These are phyloP conservation scores for Pterocarpus santalinus DNA, from an alignment of 306 rosid species.

Conservation along the genomic window DNA sequence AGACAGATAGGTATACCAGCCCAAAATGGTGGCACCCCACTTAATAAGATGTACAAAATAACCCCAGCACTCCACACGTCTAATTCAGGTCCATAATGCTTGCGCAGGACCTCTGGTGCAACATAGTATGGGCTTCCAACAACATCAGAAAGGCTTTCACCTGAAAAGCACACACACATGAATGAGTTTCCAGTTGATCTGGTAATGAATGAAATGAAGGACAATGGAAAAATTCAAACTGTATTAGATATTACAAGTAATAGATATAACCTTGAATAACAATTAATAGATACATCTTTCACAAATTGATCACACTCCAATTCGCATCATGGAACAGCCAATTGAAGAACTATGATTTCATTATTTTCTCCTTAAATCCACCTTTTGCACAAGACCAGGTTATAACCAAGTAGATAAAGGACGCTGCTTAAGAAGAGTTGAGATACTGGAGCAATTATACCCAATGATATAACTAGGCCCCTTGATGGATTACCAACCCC, in stretches of 20 bases:
- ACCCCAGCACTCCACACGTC: conserved; percentile 81
- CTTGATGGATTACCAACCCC: neutral
- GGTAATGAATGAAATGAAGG: conserved; percentile 24
- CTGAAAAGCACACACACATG: conserved; percentile 48
- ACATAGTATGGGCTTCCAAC: conserved; percentile 75
- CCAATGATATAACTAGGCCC: neutral
- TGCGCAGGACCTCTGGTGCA: conserved; percentile 72
- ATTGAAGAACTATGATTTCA: neutral
- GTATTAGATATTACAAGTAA: too few species aligned
- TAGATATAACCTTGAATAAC: too few species aligned
- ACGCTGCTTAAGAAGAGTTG: neutral
- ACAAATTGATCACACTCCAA: neutral
- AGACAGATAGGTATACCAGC: conserved; percentile 53
- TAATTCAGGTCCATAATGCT: conserved; percentile 68
- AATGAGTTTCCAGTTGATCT: conserved; percentile 22
- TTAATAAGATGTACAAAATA: conserved; percentile 64
- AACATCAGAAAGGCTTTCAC: conserved; percentile 62
- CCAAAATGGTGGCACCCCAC: conserved; percentile 76
- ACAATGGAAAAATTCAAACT: conserved; percentile 12
- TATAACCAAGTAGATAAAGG: conserved; percentile 2
- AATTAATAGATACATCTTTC: neutral
- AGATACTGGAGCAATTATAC: conserved; percentile 11
- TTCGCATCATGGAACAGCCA: neutral
- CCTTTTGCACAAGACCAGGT: neutral
- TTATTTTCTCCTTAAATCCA: conserved; percentile 22